phyloP scores from a whole-genome alignment of 2,329 filamentous ascomycete species.

The Colletotrichum karsti region DNA sequence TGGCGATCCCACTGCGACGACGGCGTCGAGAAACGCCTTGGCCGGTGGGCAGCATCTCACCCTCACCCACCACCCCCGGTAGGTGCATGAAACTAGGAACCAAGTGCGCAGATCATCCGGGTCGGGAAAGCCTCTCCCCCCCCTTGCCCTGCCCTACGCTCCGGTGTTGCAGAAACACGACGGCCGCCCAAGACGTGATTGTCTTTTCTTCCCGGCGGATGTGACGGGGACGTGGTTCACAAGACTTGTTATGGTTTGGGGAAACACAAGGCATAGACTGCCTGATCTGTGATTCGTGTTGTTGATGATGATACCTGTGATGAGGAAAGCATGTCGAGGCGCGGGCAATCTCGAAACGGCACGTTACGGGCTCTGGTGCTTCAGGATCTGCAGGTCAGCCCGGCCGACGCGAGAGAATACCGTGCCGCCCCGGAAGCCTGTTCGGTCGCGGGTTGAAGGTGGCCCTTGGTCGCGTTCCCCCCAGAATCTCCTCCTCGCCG shows the following conservation, averaged over 20 bases:
- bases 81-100: conserved; percentile 20
- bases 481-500: conserved; percentile 3
- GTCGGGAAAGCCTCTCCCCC: conserved; percentile 8
- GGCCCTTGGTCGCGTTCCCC: neutral
- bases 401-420: neutral
- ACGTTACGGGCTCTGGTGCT: neutral
- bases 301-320: neutral
- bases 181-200: neutral
- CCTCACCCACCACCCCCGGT: neutral
- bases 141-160: neutral
- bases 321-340: neutral
- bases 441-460: neutral
- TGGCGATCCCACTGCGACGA: neutral
- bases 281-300: neutral
- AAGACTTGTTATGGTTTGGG: neutral
- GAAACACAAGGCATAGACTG: neutral
- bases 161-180: neutral
- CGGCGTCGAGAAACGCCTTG: neutral
- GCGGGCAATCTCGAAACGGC: conserved; percentile 7
- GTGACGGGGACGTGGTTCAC: rapidly evolving
- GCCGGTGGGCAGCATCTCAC: neutral
- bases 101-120: conserved; percentile 23
- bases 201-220: neutral
- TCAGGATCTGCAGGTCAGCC: conserved; percentile 19
- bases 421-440: conserved; percentile 4